phyloP scores from a whole-genome alignment of 805 yeast genomes.

The Jamesozyma spencerorum region DNA sequence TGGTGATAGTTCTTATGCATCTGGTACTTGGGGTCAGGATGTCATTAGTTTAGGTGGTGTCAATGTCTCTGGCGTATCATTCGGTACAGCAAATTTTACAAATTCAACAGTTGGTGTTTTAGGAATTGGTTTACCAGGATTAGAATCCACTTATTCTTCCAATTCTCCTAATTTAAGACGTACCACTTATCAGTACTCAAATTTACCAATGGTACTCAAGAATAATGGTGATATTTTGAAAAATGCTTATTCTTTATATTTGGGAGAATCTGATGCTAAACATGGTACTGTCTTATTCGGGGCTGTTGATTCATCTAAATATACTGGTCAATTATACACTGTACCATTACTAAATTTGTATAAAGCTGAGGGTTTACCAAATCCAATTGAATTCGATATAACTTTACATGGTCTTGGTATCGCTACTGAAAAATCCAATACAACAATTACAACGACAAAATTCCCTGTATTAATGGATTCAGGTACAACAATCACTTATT shows the following conservation, averaged over 20 bases:
- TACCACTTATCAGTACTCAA: constrained; percentile 7
- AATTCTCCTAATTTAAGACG: constrained; percentile 11
- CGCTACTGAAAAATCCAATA: constrained; percentile 10
- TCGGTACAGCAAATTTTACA: constrained; percentile 29
- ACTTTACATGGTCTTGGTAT: constrained; percentile 26
- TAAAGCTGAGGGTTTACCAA: constrained; percentile 10
- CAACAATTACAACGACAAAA: constrained; percentile 23
- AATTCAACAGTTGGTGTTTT: constrained; percentile 39
- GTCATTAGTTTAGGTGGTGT: constrained; percentile 42
- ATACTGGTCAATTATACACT: constrained; percentile 26
- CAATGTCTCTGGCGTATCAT: constrained; percentile 24
- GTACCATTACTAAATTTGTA: constrained; percentile 25
- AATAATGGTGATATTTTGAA: constrained; percentile 34
- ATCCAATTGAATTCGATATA: constrained; percentile 28
- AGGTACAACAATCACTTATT: constrained; percentile 37
- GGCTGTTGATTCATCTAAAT: constrained; percentile 35
- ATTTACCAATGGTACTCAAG: constrained; percentile 16
- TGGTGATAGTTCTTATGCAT: constrained; percentile 42
- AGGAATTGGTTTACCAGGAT: constrained; percentile 43
- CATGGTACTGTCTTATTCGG: constrained; percentile 41
- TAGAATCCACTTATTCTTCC: constrained; percentile 49
- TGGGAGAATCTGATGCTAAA: constrained; percentile 36
- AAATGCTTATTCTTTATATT: constrained; percentile 35
- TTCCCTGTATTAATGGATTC: constrained; percentile 38
- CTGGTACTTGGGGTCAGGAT: constrained; percentile 45